phyloP scores from a whole-genome alignment of 805 yeast genomes.

The Ogataea angusta region DNA sequence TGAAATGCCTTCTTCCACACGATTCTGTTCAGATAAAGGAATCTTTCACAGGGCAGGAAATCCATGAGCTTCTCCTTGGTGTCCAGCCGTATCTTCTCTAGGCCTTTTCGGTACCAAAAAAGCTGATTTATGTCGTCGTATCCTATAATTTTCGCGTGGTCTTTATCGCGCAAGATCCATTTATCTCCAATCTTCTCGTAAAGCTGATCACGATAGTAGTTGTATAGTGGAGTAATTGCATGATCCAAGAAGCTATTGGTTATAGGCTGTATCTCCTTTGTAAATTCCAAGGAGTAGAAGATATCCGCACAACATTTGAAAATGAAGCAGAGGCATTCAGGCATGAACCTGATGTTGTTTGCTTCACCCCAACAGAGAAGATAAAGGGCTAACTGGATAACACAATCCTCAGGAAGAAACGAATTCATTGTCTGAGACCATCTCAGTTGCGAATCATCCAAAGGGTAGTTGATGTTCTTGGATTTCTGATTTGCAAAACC shows the following conservation, averaged over 20 bases:
- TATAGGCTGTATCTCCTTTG: conserved; percentile 30
- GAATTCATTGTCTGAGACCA: conserved; percentile 53
- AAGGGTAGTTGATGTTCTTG: conserved; percentile 23
- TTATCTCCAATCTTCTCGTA: conserved; percentile 43
- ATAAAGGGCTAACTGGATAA: conserved; percentile 64
- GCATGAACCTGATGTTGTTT: conserved; percentile 79
- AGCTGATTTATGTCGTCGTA: conserved; percentile 88
- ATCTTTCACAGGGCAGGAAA: conserved; percentile 54
- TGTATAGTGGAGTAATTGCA: conserved; percentile 70
- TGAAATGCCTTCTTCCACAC: conserved; percentile 66
- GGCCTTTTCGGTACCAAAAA: conserved; percentile 77
- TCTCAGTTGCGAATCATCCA: conserved; percentile 44
- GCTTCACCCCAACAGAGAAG: conserved; percentile 89
- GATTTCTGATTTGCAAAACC: conserved; percentile 34
- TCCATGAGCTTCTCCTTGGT: conserved; percentile 49
- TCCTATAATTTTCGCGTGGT: conserved; percentile 70
- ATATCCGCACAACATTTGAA: conserved; percentile 77
- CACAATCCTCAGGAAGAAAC: conserved; percentile 50
- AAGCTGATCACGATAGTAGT: conserved; percentile 53
- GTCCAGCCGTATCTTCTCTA: conserved; percentile 50
- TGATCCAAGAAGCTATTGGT: conserved; percentile 54
- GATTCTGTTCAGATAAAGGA: conserved; percentile 48
- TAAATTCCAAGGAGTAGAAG: conserved; percentile 47
- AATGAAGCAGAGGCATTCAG: conserved; percentile 82
- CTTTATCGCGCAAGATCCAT: conserved; percentile 50